Evolutionary conservation across 805 yeast species (phyloP), one percentile per base, ranked within the genome.

Genomic region (Kuraishia ogatae): DNA sequence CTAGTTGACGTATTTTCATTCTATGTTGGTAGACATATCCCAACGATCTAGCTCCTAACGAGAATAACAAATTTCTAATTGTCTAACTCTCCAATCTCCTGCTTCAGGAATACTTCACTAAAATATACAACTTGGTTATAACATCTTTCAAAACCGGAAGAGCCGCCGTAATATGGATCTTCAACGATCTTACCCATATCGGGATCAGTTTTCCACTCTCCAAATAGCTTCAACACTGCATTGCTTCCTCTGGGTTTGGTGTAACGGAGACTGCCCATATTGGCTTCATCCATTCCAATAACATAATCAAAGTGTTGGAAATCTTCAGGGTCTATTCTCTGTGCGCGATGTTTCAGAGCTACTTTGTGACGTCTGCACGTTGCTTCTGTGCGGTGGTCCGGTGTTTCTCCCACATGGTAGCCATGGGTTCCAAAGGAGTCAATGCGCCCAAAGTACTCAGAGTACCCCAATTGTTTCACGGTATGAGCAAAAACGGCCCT

Each of bases 131-230:
- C 76, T 65, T 92, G 98, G 55, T 78, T 66, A 66, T 83, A 92
- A 68, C 88, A 89, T 55, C 73, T 77, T 67, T 89, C 94, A 66
- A 92, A 92, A 1, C 97, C 97, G 60, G 81, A 78, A 21, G 71
- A 72, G 0, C 96, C 97, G 4, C 97, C 97, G 64, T 92, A 93
- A 68, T 93, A 92, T 1, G 98, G 98, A 67, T 92, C 98, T 54
- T 82, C 88, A 5, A 92, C 92, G 39, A 88, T 81, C 39, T 69
- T 74, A 20, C 74, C 74, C 57, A 77, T 80, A 48, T 71, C 67
- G 1, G 68, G 59, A 62, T 81, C 82, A 0, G 81, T 79, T 56
- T 81, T 77, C 85, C 90, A 92, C n/a, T 86, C 82, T 0, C 97
- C 97, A 73, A 92, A 92, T 55, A 90, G 65, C 53, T 71, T 73